Percentiles rank a stretch among this genome's conserved stretches.
Evolutionary conservation across 2,329 filamentous ascomycete species (phyloP).

Genomic region (Simplicillium sp.): DNA sequence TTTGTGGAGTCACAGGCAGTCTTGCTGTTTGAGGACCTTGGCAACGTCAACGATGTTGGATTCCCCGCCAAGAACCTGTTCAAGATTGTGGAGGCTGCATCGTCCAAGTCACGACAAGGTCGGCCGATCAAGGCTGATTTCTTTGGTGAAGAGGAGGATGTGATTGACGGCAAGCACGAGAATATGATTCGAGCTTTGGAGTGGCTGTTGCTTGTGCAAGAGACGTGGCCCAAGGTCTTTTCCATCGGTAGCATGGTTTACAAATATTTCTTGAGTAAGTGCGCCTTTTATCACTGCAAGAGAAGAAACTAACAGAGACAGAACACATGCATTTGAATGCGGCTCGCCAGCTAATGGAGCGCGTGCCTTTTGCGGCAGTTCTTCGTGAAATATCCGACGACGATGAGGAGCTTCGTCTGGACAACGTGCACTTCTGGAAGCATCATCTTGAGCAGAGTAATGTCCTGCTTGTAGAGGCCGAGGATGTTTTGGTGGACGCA

Average conservation of each 20-base stretch:
- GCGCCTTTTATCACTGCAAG: background rate
- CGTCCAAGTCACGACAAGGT: conserved; percentile 30
- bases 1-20: conserved; percentile 63
- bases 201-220: conserved; percentile 72
- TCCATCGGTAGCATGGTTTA: conserved; percentile 62
- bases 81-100: conserved; percentile 36
- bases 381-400: conserved; percentile 30
- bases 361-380: conserved; percentile 40
- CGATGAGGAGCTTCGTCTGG: conserved; percentile 25
- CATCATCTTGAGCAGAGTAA: conserved; percentile 23
- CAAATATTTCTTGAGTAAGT: conserved; percentile 74
- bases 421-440: conserved; percentile 30
- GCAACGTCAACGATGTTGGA: conserved; percentile 13
- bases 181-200: conserved; percentile 69
- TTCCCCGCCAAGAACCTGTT: conserved; percentile 36
- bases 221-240: conserved; percentile 64
- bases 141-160: conserved; percentile 50
- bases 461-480: conserved; percentile 24
- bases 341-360: conserved; percentile 41
- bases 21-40: conserved; percentile 40
- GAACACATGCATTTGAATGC: conserved; percentile 42
- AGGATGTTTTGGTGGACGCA: conserved; percentile 42
- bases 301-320: conserved; percentile 14
- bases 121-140: conserved; percentile 62
- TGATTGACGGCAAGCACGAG: conserved; percentile 53